These are phyloP conservation scores for Corinectria fuckeliana DNA, from an alignment of 2,329 filamentous ascomycete genomes.

Conservation along the genomic window DNA sequence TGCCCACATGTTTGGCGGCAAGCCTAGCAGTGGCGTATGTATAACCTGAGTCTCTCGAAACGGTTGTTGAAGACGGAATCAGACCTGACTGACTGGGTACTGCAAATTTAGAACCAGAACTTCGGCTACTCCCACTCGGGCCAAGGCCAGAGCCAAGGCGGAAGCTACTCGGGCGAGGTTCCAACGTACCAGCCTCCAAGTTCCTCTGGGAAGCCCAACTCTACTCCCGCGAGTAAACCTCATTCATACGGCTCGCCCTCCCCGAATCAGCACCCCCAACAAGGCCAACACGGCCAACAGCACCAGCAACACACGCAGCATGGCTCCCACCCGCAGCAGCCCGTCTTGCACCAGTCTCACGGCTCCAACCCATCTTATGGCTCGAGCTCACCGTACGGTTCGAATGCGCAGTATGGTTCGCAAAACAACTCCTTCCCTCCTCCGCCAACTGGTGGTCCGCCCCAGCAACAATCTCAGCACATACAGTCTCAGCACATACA, in stretches of 20 bases:
- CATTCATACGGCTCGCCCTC: constrained; percentile 38
- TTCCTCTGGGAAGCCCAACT: constrained; percentile 36
- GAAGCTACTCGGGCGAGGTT: constrained; percentile 67
- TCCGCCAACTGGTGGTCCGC: constrained; percentile 30
- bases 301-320: constrained; percentile 8
- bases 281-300: constrained; percentile 7
- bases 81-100: constrained; percentile 19
- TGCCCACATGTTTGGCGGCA: constrained; percentile 59
- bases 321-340: constrained; percentile 3
- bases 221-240: constrained; percentile 34
- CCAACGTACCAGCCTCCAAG: constrained; percentile 54
- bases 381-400: constrained; percentile 31
- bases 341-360: constrained; percentile 29
- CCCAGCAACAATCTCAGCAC: constrained; percentile 25
- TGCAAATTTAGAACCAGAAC: constrained; percentile 53
- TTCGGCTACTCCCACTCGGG: constrained; percentile 69
- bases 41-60: not conserved
- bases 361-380: constrained; percentile 27
- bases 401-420: constrained; percentile 7
- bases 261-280: constrained; percentile 38
- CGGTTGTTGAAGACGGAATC: not conserved
- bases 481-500: constrained; percentile 24
- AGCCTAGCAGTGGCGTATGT: constrained; percentile 47
- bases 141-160: constrained; percentile 50
- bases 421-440: constrained; percentile 37